Percentiles rank a stretch among this genome's conserved stretches.
Conservation (phyloP, 2,329 filamentous ascomycete genomes). For the Diplodia intermedia region DNA sequence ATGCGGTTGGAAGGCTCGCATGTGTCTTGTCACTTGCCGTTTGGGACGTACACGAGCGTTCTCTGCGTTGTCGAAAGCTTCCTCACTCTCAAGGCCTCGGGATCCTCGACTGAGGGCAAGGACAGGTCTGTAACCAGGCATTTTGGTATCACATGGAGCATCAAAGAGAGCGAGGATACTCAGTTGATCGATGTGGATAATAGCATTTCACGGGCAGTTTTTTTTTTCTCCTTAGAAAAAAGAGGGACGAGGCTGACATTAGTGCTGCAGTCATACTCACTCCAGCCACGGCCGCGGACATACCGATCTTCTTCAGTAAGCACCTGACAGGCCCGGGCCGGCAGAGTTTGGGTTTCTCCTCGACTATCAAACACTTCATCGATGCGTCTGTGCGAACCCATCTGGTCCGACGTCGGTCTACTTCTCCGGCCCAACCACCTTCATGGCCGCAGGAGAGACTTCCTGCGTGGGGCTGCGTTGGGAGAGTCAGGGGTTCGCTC, state of each 20-base stretch:
- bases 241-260: not conserved
- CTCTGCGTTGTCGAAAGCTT: not conserved
- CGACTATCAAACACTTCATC: not conserved
- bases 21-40: not conserved
- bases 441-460: not conserved
- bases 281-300: not conserved
- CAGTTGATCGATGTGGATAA: not conserved
- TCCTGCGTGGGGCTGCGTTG: not conserved
- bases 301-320: not conserved
- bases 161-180: not conserved
- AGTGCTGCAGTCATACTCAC: not conserved
- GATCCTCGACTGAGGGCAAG: not conserved
- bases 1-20: not conserved
- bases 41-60: not conserved
- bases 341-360: not conserved
- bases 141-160: not conserved
- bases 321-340: not conserved
- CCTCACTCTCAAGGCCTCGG: not conserved
- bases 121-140: not conserved
- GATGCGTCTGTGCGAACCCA: too few relatives aligned
- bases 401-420: not conserved
- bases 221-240: not conserved
- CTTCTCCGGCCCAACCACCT: not conserved
- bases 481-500: not conserved
- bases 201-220: not conserved